A percentile compares a stretch with the other conserved stretches of the same genome.
These are phyloP conservation scores for Chlamydomonas incerta DNA, from an alignment of 139 green algal genomes.

Conservation along the genomic window DNA sequence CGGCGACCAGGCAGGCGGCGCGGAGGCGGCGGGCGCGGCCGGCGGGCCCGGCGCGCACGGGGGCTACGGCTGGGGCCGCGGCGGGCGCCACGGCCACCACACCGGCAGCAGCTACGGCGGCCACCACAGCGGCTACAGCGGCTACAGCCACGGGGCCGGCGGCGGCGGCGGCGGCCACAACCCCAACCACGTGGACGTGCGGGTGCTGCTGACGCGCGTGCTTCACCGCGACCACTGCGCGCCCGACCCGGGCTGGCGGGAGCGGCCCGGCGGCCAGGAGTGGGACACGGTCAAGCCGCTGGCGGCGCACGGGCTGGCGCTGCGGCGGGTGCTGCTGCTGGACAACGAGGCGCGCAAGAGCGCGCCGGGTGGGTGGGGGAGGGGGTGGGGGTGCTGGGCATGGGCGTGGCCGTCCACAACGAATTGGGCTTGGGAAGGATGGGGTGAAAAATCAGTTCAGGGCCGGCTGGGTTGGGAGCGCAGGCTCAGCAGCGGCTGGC, in stretches of 20 bases:
- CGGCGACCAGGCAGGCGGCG: too few relatives aligned
- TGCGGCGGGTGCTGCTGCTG: constrained; percentile 64
- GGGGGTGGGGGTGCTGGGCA: not conserved
- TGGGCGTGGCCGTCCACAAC: not conserved
- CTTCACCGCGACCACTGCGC: constrained; percentile 58
- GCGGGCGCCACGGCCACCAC: too few relatives aligned
- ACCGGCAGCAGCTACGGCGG: too few relatives aligned
- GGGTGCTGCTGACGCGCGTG: constrained; percentile 50
- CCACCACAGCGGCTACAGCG: too few relatives aligned
- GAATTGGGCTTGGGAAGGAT: not conserved
- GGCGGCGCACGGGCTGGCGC: constrained; percentile 48
- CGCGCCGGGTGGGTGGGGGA: constrained; percentile 14
- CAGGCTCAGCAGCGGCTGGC: too few relatives aligned
- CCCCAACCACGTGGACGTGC: not conserved
- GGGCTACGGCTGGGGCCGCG: too few relatives aligned
- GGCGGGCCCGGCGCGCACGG: too few relatives aligned
- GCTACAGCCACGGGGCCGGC: not conserved
- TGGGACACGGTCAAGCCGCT: constrained; percentile 82
- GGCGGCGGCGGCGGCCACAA: not conserved
- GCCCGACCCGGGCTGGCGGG: constrained; percentile 32
- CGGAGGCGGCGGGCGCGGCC: too few relatives aligned
- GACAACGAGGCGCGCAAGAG: constrained; percentile 77
- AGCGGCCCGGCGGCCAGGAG: constrained; percentile 52
- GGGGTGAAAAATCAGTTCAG: too few relatives aligned
- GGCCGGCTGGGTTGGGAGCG: too few relatives aligned